Base-by-base conservation (phyloP, 257 asterid genomes). In the Ajuga chamaepitys region DNA sequence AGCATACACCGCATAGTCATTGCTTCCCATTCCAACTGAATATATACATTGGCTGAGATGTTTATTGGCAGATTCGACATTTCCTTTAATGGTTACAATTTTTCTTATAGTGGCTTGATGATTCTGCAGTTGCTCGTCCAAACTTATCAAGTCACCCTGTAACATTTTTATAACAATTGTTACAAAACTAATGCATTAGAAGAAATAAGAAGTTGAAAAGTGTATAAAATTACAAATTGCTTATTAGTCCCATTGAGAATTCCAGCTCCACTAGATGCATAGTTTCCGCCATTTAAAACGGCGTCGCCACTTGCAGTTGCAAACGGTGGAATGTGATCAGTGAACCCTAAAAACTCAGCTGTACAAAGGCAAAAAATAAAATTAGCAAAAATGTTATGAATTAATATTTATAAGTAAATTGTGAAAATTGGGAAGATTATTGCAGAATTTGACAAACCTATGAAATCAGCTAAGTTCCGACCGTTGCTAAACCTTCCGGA, bases 401-500 rank as follows among this genome's bases (percentile, higher is more conserved):
- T n/a, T n/a, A n/a, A 50, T 20, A 20, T 2, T 7, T 8, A 21
- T 0, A 24, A 13, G 1, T 2, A 12, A 24, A 52, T 0, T 22
- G 11, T 8, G 13, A 12, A 38, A 8, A 12, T 2, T 22, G 34
- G 5, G 26, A 9, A n/a, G 18, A 0, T 57, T 2, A 40, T 11
- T 2, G 34, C 34, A 28, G 34, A 2, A 28, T 28, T 2, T 28
- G 7, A 81, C 5, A 8, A 5, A 30, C 84, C 74, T 10, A 79
- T 41, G 7, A 77, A 69, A 53, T 80, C 85, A 0, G 77, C 68
- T 4, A 41, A 26, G 6, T 75, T 82, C 35, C 58, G 61, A 9
- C 85, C 83, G 12, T 80, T 82, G 46, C 76, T 38, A 50, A 75
- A 79, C 62, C 88, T 67, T 37, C 88, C 88, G 0, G 80, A 71